Base-by-base conservation (phyloP, 768 basidiomycete species). In the Leccinum imitatum region DNA sequence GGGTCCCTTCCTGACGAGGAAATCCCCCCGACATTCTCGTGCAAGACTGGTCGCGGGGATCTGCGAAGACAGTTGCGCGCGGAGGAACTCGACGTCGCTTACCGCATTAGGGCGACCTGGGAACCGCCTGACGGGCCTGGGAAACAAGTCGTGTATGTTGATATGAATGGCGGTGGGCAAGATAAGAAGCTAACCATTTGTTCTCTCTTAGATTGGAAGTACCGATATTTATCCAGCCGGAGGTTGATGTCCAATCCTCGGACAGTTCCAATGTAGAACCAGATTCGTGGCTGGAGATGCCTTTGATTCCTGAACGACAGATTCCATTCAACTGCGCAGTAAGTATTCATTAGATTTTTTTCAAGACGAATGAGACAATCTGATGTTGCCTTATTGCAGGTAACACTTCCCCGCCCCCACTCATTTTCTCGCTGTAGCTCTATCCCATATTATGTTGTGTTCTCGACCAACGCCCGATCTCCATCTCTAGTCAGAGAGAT, bases 371-470 rank as follows among this genome's bases (percentile, higher is more conserved):
- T 47, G 56, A 39, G 27, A 27, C 11, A 1, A 33, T 33, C 33
- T 33, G 33, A 59, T 50, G 41, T 53, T 55, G 30, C 25, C 39
- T 33, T 37, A 44, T 58, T 35, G 56, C 30, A 68, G 89, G 78
- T 89, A 21, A 87, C 88, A 55, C 73, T 90, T 31, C 89, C 89
- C 21, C 80, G 80, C 25, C 79, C 82, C 15, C 77, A 83, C 13
- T 81, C 80, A 4, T 89, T 89, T 73, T 78, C 83, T 64, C 87
- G 89, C 30, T 70, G 79, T 25, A 79, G 79, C 17, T 81, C 80
- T n/a, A 81, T 91, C 61, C 83, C 88, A 13, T 90, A 85, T 66
- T 90, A 85, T 65, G 86, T 89, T 54, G 85, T 90, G 30, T 90
- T 90, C 73, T 82, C 83, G 10, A 89, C 89, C 31, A 82, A 73